These are phyloP conservation scores for Pythium biforme DNA, from an alignment of 352 stramenopile species.

Conservation along the genomic window DNA sequence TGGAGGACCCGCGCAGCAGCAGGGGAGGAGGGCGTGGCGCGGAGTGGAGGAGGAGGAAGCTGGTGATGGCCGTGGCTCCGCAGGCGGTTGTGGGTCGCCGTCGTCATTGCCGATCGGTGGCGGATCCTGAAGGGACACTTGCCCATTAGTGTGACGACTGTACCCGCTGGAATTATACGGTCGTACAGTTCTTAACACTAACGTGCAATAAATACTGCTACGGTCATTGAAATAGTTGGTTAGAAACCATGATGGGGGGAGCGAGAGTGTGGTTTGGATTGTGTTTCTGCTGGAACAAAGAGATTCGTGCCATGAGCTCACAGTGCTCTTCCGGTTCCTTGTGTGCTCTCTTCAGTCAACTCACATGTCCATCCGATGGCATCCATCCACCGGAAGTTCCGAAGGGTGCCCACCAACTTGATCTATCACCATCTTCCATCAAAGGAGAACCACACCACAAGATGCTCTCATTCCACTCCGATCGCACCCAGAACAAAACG, in stretches of 20 bases:
- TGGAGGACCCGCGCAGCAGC: background rate
- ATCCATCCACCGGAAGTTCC: background rate
- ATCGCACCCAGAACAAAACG: background rate
- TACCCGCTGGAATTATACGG: background rate
- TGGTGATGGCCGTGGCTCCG: background rate
- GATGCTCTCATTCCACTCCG: background rate
- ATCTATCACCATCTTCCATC: background rate
- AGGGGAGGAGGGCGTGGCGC: background rate
- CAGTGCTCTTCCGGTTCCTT: background rate
- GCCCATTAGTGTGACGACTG: background rate
- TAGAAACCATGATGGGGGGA: too few species aligned
- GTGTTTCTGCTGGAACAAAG: too few species aligned
- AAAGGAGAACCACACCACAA: too few species aligned
- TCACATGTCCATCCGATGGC: background rate
- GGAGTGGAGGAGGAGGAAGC: background rate
- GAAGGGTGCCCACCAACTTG: background rate
- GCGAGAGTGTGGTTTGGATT: too few species aligned
- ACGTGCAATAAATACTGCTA: too few species aligned
- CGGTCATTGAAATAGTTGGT: too few species aligned
- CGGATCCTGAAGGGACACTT: constrained; percentile 5
- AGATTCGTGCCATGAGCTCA: background rate
- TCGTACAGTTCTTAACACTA: background rate
- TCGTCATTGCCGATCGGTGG: background rate
- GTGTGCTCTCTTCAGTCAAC: background rate
- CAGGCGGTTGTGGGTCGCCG: too few species aligned